Base-by-base conservation (phyloP, 352 stramenopile species). In the Globisporangium takayamanum region DNA sequence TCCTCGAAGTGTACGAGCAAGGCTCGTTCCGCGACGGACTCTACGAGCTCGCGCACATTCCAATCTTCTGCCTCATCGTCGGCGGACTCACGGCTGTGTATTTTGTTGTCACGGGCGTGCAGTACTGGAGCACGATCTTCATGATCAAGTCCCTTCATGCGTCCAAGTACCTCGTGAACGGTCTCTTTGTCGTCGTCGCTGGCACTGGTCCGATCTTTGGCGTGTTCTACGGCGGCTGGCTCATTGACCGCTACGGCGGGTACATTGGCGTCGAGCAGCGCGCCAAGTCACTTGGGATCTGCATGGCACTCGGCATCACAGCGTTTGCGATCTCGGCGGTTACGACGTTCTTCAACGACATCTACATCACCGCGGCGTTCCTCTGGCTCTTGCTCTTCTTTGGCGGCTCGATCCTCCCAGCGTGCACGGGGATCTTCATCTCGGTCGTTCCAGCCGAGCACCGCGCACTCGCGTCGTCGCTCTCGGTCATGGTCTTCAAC, bases 81-180 rank as follows among this genome's bases (percentile, higher is more conserved):
- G 76, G 80, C 18, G 84, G 81, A 0, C 69, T 94, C 50, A 88
- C 80, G 47, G 84, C 81, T 15, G 80, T 94, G 20, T 94, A 92
- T 73, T 94, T 94, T 55, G 84, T 94, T 44, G 84, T 94, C 57
- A 92, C 84, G 41, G 81, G 81, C 44, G 82, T 94, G 53, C 84
- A 94, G 63, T 94, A 90, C 69, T 94, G 84, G 84, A 89, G 76
- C 62, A 94, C 84, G 3, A 91, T 92, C 64, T 94, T 89, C 62
- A 90, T 92, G 76, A 87, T 89, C 70, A 89, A 91, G 73, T 90
- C 82, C 47, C 75, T 93, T 33, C 73, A 93, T 52, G 78, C 68
- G 33, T 88, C 77, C 63, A 90, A 91, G 68, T 89, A 91, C 60
- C 68, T 93, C 2, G 82, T 94, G 18, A 94, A 94, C 59, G 80